A percentile compares a stretch with the other conserved stretches of the same genome.
Evolutionary conservation across 2,329 filamentous ascomycete genomes (phyloP).

Genomic region (Xylaria sp.): DNA sequence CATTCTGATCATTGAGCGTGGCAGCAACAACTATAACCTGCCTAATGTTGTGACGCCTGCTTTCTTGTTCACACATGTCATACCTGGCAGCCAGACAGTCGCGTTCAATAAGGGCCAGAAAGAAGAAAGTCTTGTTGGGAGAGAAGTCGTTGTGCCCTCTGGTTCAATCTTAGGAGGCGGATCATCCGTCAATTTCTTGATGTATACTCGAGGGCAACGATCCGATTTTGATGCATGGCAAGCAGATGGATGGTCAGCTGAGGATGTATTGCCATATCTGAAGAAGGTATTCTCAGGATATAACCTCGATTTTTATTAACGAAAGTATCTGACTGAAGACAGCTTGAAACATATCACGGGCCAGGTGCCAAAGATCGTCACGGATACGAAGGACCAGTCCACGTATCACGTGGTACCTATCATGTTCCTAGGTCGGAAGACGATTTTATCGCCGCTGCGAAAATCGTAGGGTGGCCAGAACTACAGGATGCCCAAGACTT

Average conservation of each 20-base stretch:
- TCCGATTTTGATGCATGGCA: conserved; percentile 42
- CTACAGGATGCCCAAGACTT: conserved; percentile 56
- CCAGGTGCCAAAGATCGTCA: conserved; percentile 49
- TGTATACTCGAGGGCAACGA: conserved; percentile 43
- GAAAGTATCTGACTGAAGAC: background rate
- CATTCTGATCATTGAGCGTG: conserved; percentile 27
- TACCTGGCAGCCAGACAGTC: conserved; percentile 48
- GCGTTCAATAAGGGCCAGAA: conserved; percentile 50
- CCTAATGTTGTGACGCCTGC: conserved; percentile 49
- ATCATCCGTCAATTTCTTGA: conserved; percentile 55
- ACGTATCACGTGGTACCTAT: conserved; percentile 54
- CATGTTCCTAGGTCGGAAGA: conserved; percentile 47
- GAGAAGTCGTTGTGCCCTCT: conserved; percentile 47
- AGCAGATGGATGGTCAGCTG: conserved; percentile 37
- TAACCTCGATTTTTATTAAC: background rate
- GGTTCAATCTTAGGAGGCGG: conserved; percentile 61
- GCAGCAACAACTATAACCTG: conserved; percentile 9
- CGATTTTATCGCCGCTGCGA: conserved; percentile 53
- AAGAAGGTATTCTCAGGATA: conserved; percentile 48
- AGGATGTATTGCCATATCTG: conserved; percentile 53
- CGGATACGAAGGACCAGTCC: conserved; percentile 54
- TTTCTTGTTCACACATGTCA: conserved; percentile 54
- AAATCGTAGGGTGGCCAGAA: conserved; percentile 52
- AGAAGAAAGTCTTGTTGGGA: conserved; percentile 47
- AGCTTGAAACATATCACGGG: conserved; percentile 40